phyloP scores from a whole-genome alignment of 352 stramenopile species.

The Halophytophthora polymorphica region DNA sequence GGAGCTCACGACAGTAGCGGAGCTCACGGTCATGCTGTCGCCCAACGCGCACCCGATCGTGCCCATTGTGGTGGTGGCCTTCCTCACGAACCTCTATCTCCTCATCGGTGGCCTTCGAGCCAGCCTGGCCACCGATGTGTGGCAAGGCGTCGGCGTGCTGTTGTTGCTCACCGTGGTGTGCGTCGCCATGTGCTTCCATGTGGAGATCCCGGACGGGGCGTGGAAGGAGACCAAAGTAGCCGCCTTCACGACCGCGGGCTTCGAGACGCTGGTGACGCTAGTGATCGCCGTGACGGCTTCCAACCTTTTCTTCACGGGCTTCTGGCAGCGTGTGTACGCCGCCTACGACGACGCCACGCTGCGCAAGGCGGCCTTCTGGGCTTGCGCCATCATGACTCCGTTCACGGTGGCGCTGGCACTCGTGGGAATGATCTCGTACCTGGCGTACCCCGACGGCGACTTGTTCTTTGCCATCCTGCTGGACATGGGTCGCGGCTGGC shows the following conservation, averaged over 20 bases:
- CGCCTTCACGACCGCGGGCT: constrained; percentile 57
- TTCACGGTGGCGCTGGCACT: constrained; percentile 71
- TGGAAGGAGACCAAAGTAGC: constrained; percentile 54
- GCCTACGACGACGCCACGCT: constrained; percentile 58
- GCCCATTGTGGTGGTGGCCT: constrained; percentile 49
- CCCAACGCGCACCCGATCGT: constrained; percentile 48
- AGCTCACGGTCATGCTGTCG: constrained; percentile 50
- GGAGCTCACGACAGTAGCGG: constrained; percentile 63
- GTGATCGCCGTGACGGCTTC: constrained; percentile 58
- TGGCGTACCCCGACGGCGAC: constrained; percentile 51
- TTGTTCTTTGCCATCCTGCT: constrained; percentile 77
- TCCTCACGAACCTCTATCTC: constrained; percentile 74
- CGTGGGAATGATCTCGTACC: constrained; percentile 68
- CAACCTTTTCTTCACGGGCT: constrained; percentile 80
- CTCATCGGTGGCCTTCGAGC: constrained; percentile 69
- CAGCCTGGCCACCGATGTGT: constrained; percentile 72
- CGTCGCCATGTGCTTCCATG: constrained; percentile 56
- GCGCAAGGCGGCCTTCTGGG: constrained; percentile 35
- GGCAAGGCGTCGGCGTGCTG: constrained; percentile 69
- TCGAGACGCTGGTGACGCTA: constrained; percentile 72
- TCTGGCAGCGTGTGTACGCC: constrained; percentile 73
- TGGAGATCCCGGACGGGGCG: constrained; percentile 44
- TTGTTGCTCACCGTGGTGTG: constrained; percentile 56
- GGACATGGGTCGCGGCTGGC: constrained; percentile 64
- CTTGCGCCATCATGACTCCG: constrained; percentile 52